Conservation (phyloP, 495 filamentous ascomycete genomes). For the Tetracladium setigerum region DNA sequence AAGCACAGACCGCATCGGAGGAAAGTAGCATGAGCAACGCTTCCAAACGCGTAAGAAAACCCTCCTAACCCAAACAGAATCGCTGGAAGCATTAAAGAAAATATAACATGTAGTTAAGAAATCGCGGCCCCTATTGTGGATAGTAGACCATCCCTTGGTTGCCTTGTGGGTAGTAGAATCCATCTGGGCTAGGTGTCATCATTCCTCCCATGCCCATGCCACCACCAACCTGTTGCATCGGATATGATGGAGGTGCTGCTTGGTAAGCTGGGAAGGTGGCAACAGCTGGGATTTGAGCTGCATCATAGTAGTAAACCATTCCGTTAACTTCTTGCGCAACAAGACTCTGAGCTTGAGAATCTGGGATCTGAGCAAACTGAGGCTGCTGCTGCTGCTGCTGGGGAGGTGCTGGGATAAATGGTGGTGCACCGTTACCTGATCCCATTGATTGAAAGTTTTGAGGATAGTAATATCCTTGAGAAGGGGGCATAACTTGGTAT, state of each 20-base stretch:
- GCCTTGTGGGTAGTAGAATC: conserved; percentile 67
- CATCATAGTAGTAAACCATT: conserved; percentile 91
- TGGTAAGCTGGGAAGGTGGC: conserved; percentile 42
- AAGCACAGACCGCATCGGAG: conserved; percentile 8
- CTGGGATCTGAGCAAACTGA: conserved; percentile 35
- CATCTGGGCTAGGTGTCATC: conserved; percentile 63
- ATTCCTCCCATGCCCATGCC: conserved; percentile 71
- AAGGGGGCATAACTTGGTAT: conserved; percentile 40
- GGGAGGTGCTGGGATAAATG: conserved; percentile 51
- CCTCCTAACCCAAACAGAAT: conserved; percentile 19
- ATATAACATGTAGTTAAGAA: conserved; percentile 14
- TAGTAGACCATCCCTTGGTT: conserved; percentile 60
- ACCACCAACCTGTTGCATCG: conserved; percentile 35
- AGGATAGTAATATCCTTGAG: conserved; percentile 46
- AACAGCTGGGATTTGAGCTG: conserved; percentile 56
- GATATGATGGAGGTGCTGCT: conserved; percentile 34
- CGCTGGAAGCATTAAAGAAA: conserved; percentile 25
- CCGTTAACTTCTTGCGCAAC: conserved; percentile 90
- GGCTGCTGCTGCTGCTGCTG: conserved; percentile 31
- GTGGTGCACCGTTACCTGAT: conserved; percentile 35
- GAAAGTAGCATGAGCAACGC: conserved; percentile 15
- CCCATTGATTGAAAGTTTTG: conserved; percentile 45
- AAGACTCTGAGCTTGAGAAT: conserved; percentile 47
- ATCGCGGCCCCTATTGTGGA: conserved; percentile 41
- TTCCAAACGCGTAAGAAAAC: conserved; percentile 24